Conservation (phyloP, 495 filamentous ascomycete species). For the Barbatosphaeria neglecta region DNA sequence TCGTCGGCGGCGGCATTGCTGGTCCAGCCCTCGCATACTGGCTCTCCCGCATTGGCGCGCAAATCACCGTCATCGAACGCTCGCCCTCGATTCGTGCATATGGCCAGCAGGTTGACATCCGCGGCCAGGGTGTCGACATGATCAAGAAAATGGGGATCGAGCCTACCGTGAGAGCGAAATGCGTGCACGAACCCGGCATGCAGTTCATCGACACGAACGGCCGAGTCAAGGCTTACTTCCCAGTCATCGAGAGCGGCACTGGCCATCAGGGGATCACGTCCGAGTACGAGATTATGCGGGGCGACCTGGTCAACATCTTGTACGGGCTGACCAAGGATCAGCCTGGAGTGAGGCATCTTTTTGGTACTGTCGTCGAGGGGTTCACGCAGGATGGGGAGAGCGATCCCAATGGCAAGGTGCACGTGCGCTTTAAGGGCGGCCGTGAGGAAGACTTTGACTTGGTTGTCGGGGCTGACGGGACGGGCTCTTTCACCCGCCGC, state of each 20-base stretch:
- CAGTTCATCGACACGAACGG: conserved; percentile 28
- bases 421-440: conserved; percentile 28
- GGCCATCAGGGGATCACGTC: conserved; percentile 32
- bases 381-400: conserved; percentile 12
- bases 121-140: conserved; percentile 30
- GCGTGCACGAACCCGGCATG: conserved; percentile 26
- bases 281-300: conserved; percentile 45
- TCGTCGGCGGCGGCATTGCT: conserved; percentile 19
- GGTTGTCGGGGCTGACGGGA: conserved; percentile 36
- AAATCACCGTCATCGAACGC: conserved; percentile 42
- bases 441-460: conserved; percentile 26
- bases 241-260: conserved; percentile 19
- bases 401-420: conserved; percentile 6
- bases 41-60: conserved; percentile 34
- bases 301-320: conserved; percentile 33
- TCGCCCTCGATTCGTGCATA: conserved; percentile 27
- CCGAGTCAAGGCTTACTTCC: conserved; percentile 25
- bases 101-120: conserved; percentile 43
- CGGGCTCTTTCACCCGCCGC: conserved; percentile 25
- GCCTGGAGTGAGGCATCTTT: conserved; percentile 29
- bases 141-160: conserved; percentile 43
- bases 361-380: conserved; percentile 19
- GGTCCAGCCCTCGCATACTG: conserved; percentile 39
- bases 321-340: conserved; percentile 32
- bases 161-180: conserved; percentile 24